These are phyloP conservation scores for Russula sp. DNA, from an alignment of 768 basidiomycete species.

Conservation along the genomic window DNA sequence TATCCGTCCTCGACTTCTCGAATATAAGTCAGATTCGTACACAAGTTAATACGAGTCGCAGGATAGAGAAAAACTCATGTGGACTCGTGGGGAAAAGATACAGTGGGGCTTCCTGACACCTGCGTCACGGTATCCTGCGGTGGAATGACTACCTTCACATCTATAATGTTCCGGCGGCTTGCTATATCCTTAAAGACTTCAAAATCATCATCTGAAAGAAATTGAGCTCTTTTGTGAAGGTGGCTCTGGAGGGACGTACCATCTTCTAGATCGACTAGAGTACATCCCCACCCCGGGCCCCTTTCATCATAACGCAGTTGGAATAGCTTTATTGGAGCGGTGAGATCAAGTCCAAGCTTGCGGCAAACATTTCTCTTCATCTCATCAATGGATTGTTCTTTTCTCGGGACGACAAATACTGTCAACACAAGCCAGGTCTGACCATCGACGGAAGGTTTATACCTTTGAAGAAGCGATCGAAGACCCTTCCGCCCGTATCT, in stretches of 20 bases:
- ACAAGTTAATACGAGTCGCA: no score
- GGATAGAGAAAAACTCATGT: no score
- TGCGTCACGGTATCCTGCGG: no score
- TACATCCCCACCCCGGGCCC: constrained; percentile 37
- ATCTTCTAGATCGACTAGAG: constrained; percentile 63
- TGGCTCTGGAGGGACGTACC: constrained; percentile 39
- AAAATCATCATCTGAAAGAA: constrained; percentile 64
- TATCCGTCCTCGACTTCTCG: no score
- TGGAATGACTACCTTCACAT: no score
- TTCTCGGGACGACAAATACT: background rate
- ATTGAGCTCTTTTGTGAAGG: background rate
- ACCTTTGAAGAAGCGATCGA: constrained; percentile 53
- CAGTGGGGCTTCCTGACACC: no score
- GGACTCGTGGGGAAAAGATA: no score
- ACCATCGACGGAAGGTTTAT: constrained; percentile 1
- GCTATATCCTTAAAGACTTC: constrained; percentile 49
- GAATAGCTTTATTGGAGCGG: constrained; percentile 34
- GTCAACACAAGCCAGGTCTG: constrained; percentile 11
- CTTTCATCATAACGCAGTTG: constrained; percentile 35
- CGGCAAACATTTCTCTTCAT: constrained; percentile 51
- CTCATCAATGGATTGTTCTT: constrained; percentile 60
- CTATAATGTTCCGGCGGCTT: no score
- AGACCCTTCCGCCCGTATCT: constrained; percentile 30
- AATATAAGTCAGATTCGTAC: no score
- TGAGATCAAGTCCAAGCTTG: constrained; percentile 49